Evolutionary conservation across 2,329 filamentous ascomycete species (phyloP), one percentile per base, ranked within the genome.

Genomic region (Fusarium verrucosum): DNA sequence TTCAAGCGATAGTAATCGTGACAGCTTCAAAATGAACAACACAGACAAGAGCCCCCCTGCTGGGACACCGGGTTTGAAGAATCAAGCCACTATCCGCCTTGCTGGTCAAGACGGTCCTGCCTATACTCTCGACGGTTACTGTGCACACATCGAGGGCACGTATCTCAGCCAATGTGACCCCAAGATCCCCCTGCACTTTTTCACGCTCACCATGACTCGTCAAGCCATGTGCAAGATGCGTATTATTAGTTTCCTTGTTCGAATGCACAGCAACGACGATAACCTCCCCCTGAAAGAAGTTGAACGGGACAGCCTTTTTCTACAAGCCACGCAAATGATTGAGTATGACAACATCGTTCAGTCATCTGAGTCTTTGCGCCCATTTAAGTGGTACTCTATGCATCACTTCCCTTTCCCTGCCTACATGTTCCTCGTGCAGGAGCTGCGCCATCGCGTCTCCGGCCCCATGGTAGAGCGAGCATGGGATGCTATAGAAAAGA

Each of bases 381-480:
- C 82, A 3, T 88, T 85, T 65, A 78, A 78, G 46, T 88, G 86
- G 86, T 88, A 85, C 69, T 85, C 83, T 0, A 79, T 82, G 64
- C 82, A 87, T 68, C 80, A 87, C 71, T 86, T 87, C 51, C 86
- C 86, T 10, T 82, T 88, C 61, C 85, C 85, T 3, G 85, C 84
- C 2, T 88, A 87, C 73, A 85, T 88, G 72, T 87, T 85, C 68
- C 77, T 88, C 20, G 79, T 86, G 13, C 82, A 81, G 44, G 85
- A 87, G 68, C 76, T 88, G 33, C 82, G 83, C 7, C 74, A 78
- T 20, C 81, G 84, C 23, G 81, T 80, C 4, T 79, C 78, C 0
- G 85, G 85, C n/a, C 80, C 83, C 2, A 77, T 85, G 57, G 84
- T 84, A 50, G 85, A 87, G 68, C 82, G 83, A 11, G 85, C 85